Percentiles rank a stretch among this genome's conserved stretches.
Conservation (phyloP, 75 land plant genomes). For the Pinus albicaulis region DNA sequence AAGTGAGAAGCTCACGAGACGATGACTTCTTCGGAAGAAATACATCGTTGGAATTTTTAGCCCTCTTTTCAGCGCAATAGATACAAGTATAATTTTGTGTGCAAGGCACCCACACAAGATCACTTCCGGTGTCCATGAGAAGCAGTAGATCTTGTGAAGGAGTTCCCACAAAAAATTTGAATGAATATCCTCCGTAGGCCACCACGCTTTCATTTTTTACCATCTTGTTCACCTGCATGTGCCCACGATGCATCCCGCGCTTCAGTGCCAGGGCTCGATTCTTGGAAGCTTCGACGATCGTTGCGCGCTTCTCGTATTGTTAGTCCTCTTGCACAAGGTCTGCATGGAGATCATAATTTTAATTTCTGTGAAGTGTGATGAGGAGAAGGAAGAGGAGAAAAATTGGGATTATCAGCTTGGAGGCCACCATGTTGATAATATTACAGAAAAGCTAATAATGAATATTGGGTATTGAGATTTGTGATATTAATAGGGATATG, state of each 20-base stretch:
- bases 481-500: too few relatives aligned
- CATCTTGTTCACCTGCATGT: too few relatives aligned
- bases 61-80: conserved; percentile 4
- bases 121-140: conserved; percentile 54
- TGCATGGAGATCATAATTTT: neutral
- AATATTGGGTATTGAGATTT: too few relatives aligned
- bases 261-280: neutral
- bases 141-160: conserved; percentile 45
- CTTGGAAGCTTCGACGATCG: neutral
- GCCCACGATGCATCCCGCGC: neutral
- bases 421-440: too few relatives aligned
- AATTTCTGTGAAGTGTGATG: too few relatives aligned
- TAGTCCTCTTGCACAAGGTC: neutral
- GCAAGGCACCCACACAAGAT: conserved; percentile 58
- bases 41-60: neutral
- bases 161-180: conserved; percentile 45
- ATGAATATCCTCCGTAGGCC: conserved; percentile 51
- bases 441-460: too few relatives aligned
- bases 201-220: too few relatives aligned
- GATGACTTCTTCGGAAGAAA: conserved; percentile 52
- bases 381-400: too few relatives aligned
- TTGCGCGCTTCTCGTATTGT: neutral
- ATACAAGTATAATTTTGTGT: conserved; percentile 3
- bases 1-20: conserved; percentile 38
- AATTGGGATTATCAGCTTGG: too few relatives aligned